Conservation (phyloP, 2,329 filamentous ascomycete species). For the Fusarium sp. region DNA sequence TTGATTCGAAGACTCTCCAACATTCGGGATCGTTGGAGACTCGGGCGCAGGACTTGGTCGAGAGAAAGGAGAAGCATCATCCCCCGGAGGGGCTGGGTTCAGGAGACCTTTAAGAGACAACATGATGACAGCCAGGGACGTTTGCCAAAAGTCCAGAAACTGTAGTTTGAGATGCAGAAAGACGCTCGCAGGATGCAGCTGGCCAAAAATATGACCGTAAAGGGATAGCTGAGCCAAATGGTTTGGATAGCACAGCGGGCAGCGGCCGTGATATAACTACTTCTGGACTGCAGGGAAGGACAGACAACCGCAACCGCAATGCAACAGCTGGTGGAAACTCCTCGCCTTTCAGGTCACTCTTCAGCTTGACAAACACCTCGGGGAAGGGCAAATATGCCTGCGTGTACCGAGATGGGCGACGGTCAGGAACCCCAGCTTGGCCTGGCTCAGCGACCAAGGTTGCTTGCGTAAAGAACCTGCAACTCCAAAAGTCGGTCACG, state of each 20-base stretch:
- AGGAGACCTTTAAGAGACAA: slow-evolving; percentile 76
- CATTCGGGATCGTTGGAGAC: slow-evolving; percentile 32
- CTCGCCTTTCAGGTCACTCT: slow-evolving; percentile 43
- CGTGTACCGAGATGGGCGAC: slow-evolving; percentile 36
- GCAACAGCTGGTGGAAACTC: slow-evolving; percentile 42
- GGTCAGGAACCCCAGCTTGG: slow-evolving; percentile 40
- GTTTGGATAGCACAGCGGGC: slow-evolving; percentile 48
- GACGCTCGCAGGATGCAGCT: slow-evolving; percentile 26
- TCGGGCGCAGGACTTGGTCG: slow-evolving; percentile 56
- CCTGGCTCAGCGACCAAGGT: slow-evolving; percentile 34
- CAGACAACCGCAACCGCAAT: slow-evolving; percentile 39
- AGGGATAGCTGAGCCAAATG: slow-evolving; percentile 38
- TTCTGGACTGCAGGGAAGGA: slow-evolving; percentile 45
- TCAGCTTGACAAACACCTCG: slow-evolving; percentile 50
- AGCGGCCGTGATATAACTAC: slow-evolving; percentile 50
- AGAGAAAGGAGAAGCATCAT: slow-evolving; percentile 53
- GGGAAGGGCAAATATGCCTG: slow-evolving; percentile 37
- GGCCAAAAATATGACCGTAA: slow-evolving; percentile 24
- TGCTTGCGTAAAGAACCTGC: slow-evolving; percentile 28
- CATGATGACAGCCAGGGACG: slow-evolving; percentile 61
- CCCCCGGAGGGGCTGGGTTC: slow-evolving; percentile 70
- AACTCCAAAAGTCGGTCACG: slow-evolving; percentile 47
- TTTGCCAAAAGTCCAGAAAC: slow-evolving; percentile 31
- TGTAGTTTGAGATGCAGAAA: slow-evolving; percentile 10
- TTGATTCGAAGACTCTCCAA: slow-evolving; percentile 20